Evolutionary conservation across 257 asterid species (phyloP).

Genomic region (Sherardia arvensis): DNA sequence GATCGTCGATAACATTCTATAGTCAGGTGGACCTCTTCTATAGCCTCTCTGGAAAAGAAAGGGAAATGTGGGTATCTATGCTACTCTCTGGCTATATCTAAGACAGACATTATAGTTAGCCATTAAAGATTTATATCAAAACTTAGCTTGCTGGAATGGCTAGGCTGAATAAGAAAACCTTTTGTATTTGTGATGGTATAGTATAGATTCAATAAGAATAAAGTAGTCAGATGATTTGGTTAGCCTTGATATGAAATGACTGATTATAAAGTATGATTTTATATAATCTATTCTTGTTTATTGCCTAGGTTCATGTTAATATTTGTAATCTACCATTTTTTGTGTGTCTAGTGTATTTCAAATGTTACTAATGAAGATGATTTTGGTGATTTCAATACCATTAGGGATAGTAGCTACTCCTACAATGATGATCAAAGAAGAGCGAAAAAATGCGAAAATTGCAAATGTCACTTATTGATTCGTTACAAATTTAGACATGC

Average conservation of each 20-base stretch:
- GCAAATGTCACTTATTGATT: no score
- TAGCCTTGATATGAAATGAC: background rate
- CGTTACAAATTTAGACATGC: no score
- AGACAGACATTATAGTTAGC: background rate
- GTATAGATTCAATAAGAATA: background rate
- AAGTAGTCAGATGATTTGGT: background rate
- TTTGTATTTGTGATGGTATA: no score
- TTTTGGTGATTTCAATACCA: no score
- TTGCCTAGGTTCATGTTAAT: background rate
- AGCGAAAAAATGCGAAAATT: no score
- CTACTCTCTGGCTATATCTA: slow-evolving; percentile 11
- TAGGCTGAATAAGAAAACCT: no score
- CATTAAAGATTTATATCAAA: background rate
- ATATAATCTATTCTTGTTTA: background rate
- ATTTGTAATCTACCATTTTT: background rate
- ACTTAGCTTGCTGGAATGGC: no score
- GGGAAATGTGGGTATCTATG: slow-evolving; percentile 11
- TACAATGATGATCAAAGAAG: no score
- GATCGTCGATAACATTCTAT: no score
- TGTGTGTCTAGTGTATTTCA: no score
- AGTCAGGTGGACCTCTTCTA: slow-evolving; percentile 15
- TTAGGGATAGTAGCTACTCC: no score
- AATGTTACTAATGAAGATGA: no score
- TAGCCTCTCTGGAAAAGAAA: slow-evolving; percentile 10
- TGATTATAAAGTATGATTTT: background rate